Conservation (phyloP, 495 filamentous ascomycete genomes). For the Penicillium mononematosum region DNA sequence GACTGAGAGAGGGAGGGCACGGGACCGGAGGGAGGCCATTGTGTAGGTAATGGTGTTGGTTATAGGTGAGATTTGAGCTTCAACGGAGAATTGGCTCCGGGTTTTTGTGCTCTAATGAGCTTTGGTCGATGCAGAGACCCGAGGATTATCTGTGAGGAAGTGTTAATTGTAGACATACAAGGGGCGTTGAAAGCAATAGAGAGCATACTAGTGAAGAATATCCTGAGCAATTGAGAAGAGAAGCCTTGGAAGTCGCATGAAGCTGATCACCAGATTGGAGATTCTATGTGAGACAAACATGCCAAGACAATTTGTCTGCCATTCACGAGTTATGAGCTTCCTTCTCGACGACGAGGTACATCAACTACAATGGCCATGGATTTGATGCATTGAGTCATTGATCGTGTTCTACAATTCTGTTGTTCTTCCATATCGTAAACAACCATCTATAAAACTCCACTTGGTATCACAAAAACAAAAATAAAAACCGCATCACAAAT, state of each 20-base stretch:
- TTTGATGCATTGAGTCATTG: not conserved
- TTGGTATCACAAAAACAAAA: slow-evolving; percentile 18
- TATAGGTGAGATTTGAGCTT: not conserved
- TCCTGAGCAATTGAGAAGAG: slow-evolving; percentile 10
- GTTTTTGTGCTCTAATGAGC: slow-evolving; percentile 8
- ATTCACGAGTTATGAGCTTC: not conserved
- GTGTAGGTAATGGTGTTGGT: slow-evolving; percentile 1
- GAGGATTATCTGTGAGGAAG: not conserved
- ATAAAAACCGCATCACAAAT: not conserved
- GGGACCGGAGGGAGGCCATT: slow-evolving; percentile 20
- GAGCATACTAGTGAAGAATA: slow-evolving; percentile 11
- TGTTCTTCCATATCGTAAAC: not conserved
- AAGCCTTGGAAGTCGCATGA: slow-evolving; percentile 15
- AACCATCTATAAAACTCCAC: slow-evolving; percentile 19
- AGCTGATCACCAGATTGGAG: slow-evolving; percentile 20
- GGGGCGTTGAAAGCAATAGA: not conserved
- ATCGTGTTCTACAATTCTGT: not conserved
- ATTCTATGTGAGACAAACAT: slow-evolving; percentile 17
- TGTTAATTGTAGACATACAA: not conserved
- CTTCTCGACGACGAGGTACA: not conserved
- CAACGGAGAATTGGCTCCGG: not conserved
- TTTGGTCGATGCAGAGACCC: not conserved
- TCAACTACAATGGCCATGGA: not conserved
- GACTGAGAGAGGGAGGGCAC: slow-evolving; percentile 8
- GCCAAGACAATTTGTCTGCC: slow-evolving; percentile 5